Conservation (phyloP, 495 filamentous ascomycete species). For the Ramalina intermedia region DNA sequence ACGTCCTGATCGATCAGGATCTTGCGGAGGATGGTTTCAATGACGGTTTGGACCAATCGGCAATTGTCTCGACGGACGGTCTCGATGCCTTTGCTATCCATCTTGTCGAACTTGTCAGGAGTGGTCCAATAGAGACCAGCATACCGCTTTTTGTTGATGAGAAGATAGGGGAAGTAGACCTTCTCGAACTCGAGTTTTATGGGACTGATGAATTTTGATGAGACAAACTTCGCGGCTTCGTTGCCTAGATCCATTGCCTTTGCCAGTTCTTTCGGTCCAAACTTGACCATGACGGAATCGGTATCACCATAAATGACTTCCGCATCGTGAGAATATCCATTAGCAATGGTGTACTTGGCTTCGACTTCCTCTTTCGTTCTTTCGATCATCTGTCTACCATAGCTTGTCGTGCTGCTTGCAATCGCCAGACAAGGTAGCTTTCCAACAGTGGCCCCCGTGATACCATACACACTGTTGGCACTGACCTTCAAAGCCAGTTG, state of each 20-base stretch:
- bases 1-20: slow-evolving; percentile 88
- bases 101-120: slow-evolving; percentile 91
- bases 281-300: slow-evolving; percentile 99
- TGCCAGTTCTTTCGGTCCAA: slow-evolving; percentile 69
- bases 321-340: slow-evolving; percentile 87
- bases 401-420: slow-evolving; percentile 90
- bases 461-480: slow-evolving; percentile 94
- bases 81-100: slow-evolving; percentile 99
- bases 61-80: slow-evolving; percentile 97
- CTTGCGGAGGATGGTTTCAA: slow-evolving; percentile 91
- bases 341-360: slow-evolving; percentile 70
- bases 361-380: slow-evolving; percentile 92
- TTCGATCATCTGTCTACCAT: slow-evolving; percentile 97
- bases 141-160: slow-evolving; percentile 99
- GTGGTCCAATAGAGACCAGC: slow-evolving; percentile 95
- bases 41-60: slow-evolving; percentile 85
- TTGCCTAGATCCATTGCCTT: slow-evolving; percentile 89
- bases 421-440: slow-evolving; percentile 93
- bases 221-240: slow-evolving; percentile 78
- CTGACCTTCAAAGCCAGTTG: slow-evolving; percentile 94
- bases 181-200: slow-evolving; percentile 99
- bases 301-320: slow-evolving; percentile 98
- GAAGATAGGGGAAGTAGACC: slow-evolving; percentile 93
- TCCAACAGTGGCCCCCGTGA: slow-evolving; percentile 90
- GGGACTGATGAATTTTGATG: slow-evolving; percentile 78